Conservation (phyloP, 139 green algal genomes). For the Parachlorella kessleri region DNA sequence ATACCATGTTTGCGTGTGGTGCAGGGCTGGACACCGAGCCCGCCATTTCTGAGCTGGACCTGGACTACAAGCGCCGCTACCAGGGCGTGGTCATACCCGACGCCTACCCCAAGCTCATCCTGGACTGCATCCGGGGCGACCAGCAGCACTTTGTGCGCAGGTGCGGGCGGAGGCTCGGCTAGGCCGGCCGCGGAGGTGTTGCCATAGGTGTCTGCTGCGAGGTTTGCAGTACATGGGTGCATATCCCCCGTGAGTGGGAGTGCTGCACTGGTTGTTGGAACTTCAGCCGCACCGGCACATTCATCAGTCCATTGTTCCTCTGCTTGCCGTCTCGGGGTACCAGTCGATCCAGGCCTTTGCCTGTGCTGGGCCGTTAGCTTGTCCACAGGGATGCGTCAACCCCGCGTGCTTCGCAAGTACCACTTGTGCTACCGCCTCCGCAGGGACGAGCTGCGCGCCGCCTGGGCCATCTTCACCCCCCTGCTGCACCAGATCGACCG, state of each 20-base stretch:
- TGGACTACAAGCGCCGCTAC: constrained; percentile 64
- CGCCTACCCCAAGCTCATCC: constrained; percentile 94
- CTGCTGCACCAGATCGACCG: constrained; percentile 86
- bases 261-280: too few species aligned
- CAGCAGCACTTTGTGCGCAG: constrained; percentile 96
- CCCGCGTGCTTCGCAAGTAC: constrained; percentile 4
- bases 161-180: constrained; percentile 23
- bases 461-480: constrained; percentile 95
- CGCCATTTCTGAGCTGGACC: constrained; percentile 84
- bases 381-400: too few species aligned
- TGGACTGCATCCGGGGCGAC: constrained; percentile 91
- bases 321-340: too few species aligned
- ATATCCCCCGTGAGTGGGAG: too few species aligned
- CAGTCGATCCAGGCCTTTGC: too few species aligned
- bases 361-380: too few species aligned
- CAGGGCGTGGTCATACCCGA: constrained; percentile 81
- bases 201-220: too few species aligned
- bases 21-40: constrained; percentile 73
- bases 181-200: neutral
- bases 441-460: constrained; percentile 89
- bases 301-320: too few species aligned
- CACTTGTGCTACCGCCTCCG: neutral
- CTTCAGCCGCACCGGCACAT: too few species aligned
- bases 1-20: neutral
- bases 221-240: too few species aligned